Conservation (phyloP, 768 basidiomycete species). For the Kwoniella mangroviensis region DNA sequence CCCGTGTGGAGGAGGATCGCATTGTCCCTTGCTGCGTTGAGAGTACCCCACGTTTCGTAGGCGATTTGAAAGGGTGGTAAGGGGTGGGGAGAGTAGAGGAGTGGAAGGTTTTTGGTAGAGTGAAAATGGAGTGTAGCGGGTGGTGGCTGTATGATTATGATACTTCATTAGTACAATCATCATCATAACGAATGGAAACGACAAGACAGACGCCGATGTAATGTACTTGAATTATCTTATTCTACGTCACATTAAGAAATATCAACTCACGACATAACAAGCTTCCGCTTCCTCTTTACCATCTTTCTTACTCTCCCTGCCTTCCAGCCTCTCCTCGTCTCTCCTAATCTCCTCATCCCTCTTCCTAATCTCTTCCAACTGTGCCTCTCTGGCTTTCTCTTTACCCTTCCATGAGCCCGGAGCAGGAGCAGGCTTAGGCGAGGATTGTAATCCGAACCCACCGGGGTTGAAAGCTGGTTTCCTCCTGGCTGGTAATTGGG, state of each 20-base stretch:
- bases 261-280: conserved; percentile 54
- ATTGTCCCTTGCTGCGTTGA: conserved; percentile 77
- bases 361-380: conserved; percentile 25
- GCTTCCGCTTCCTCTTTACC: conserved; percentile 54
- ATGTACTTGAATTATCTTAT: too few relatives aligned
- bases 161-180: neutral
- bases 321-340: conserved; percentile 36
- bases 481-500: conserved; percentile 38
- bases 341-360: conserved; percentile 34
- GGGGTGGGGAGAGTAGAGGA: conserved; percentile 56
- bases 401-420: conserved; percentile 10
- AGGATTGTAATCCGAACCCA: conserved; percentile 38
- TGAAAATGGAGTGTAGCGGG: conserved; percentile 53
- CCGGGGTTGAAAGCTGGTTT: conserved; percentile 42
- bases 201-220: too few relatives aligned
- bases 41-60: conserved; percentile 97
- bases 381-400: conserved; percentile 28
- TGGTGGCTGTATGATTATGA: conserved; percentile 42
- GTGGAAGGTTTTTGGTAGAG: conserved; percentile 45
- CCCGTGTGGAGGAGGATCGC: conserved; percentile 95
- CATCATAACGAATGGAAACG: neutral
- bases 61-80: conserved; percentile 68
- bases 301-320: conserved; percentile 26
- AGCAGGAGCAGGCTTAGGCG: conserved; percentile 15
- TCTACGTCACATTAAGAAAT: too few relatives aligned